A percentile compares a stretch with the other conserved stretches of the same genome.
Evolutionary conservation across 2,329 filamentous ascomycete genomes (phyloP).

Genomic region (Bimuria novae-zelandiae): DNA sequence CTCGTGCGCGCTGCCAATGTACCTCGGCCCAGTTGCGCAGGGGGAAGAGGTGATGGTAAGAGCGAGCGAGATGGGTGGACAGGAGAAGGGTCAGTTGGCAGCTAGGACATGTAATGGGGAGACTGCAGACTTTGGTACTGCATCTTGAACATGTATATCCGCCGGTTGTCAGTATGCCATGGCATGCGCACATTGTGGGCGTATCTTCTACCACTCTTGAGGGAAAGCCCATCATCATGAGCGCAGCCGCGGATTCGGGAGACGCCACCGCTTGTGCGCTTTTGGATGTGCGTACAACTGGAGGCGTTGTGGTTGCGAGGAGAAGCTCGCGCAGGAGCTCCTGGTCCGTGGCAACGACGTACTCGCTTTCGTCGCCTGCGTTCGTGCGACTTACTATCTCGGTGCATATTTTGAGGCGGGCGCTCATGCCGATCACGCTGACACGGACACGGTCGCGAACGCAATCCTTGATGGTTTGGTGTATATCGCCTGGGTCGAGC

Average conservation of each 20-base stretch:
- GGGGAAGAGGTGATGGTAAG: slow-evolving; percentile 48
- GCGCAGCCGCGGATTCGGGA: slow-evolving; percentile 53
- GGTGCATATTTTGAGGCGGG: slow-evolving; percentile 88
- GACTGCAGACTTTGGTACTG: slow-evolving; percentile 81
- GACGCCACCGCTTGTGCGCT: slow-evolving; percentile 33
- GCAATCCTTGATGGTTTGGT: slow-evolving; percentile 81
- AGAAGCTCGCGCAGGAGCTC: slow-evolving; percentile 88
- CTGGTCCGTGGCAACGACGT: slow-evolving; percentile 85
- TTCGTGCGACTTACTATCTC: slow-evolving; percentile 91
- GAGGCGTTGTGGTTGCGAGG: slow-evolving; percentile 85
- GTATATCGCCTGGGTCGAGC: slow-evolving; percentile 92
- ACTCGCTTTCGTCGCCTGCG: slow-evolving; percentile 73
- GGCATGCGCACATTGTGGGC: slow-evolving; percentile 85
- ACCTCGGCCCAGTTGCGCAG: slow-evolving; percentile 90
- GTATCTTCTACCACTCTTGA: slow-evolving; percentile 76
- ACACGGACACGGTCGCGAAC: slow-evolving; percentile 84
- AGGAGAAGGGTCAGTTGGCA: slow-evolving; percentile 92
- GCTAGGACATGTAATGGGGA: slow-evolving; percentile 88
- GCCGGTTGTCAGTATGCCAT: slow-evolving; percentile 78
- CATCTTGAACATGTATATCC: slow-evolving; percentile 93
- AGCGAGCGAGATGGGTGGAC: slow-evolving; percentile 64
- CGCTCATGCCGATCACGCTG: slow-evolving; percentile 85
- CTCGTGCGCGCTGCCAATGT: slow-evolving; percentile 72
- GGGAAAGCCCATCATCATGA: slow-evolving; percentile 98
- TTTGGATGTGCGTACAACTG: slow-evolving; percentile 69